Conservation (phyloP, 2,329 filamentous ascomycete genomes). For the Cadophora sp. region DNA sequence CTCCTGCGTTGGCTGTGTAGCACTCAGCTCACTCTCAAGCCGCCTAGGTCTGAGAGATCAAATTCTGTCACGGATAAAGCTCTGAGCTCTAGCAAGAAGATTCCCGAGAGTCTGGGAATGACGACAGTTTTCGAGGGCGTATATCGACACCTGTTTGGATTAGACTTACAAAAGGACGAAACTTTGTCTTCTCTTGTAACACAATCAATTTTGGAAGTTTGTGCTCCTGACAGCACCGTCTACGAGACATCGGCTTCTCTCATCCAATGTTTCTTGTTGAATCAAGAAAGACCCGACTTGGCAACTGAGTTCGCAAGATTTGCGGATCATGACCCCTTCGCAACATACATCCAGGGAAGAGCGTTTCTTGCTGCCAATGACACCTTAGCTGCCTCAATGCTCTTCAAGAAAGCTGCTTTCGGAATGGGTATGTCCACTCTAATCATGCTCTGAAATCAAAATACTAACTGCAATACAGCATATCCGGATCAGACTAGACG, state of each 20-base stretch:
- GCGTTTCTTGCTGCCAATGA: constrained; percentile 77
- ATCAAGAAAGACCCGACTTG: constrained; percentile 64
- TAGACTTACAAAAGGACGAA: constrained; percentile 57
- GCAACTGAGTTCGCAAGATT: constrained; percentile 64
- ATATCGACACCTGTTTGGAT: constrained; percentile 67
- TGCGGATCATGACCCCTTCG: constrained; percentile 64
- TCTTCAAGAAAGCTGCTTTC: constrained; percentile 84
- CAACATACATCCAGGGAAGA: constrained; percentile 84
- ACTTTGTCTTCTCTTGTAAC: constrained; percentile 67
- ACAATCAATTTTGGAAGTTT: constrained; percentile 70
- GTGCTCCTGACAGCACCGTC: constrained; percentile 64
- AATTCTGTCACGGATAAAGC: constrained; percentile 40
- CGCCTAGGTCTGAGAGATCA: constrained; percentile 50
- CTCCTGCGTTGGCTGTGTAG: constrained; percentile 73
- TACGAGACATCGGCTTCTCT: constrained; percentile 67
- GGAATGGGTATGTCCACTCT: constrained; percentile 72
- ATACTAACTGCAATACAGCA: constrained; percentile 35
- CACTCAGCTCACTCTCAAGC: constrained; percentile 60
- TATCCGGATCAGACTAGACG: constrained; percentile 35
- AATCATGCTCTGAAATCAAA: not conserved
- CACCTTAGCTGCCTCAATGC: constrained; percentile 72
- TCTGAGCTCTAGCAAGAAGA: constrained; percentile 48
- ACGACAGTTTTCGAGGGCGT: constrained; percentile 66
- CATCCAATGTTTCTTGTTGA: constrained; percentile 67
- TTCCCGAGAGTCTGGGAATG: constrained; percentile 52